Evolutionary conservation across 2,329 filamentous ascomycete genomes (phyloP).

Genomic region (Coniochaeta sp.): DNA sequence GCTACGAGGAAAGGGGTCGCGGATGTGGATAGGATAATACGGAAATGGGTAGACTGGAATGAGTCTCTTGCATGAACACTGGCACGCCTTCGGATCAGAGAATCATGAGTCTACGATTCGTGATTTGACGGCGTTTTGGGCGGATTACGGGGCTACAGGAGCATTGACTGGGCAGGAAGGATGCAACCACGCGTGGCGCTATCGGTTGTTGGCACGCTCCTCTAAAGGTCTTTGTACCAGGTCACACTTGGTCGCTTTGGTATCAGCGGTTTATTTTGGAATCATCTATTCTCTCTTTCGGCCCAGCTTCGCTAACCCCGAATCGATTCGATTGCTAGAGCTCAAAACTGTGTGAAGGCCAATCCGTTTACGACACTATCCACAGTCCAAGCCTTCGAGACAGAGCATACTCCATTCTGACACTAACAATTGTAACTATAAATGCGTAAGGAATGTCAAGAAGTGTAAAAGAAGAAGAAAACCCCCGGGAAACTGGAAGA

Average conservation of each 20-base stretch:
- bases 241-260: neutral
- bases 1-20: slow-evolving; percentile 64
- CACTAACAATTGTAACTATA: neutral
- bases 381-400: neutral
- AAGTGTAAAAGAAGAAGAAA: neutral
- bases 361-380: neutral
- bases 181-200: neutral
- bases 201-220: neutral
- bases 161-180: neutral
- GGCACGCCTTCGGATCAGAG: neutral
- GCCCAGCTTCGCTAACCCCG: neutral
- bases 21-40: slow-evolving; percentile 56
- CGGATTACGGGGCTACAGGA: neutral
- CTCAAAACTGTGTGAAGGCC: neutral
- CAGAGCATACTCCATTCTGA: neutral
- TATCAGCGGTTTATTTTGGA: neutral
- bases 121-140: neutral
- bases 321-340: no score
- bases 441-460: neutral
- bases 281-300: neutral
- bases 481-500: neutral
- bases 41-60: slow-evolving; percentile 82
- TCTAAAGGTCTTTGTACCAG: neutral
- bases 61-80: slow-evolving; percentile 31
- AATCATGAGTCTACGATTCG: neutral